These are phyloP conservation scores for Neoboletus magnificus DNA, from an alignment of 768 basidiomycete species.

Conservation along the genomic window DNA sequence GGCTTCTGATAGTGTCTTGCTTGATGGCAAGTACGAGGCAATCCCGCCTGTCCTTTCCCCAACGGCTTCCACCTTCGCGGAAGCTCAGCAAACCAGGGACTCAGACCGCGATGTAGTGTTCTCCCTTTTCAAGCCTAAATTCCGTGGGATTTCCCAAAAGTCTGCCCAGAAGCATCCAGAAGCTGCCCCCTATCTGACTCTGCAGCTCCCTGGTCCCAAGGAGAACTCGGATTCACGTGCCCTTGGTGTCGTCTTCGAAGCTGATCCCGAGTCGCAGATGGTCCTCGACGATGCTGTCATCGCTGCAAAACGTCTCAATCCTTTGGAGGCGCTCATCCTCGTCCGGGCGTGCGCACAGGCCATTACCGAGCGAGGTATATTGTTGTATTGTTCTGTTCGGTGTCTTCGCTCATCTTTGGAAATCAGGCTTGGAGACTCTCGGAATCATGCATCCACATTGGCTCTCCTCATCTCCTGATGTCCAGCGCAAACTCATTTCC, in stretches of 20 bases:
- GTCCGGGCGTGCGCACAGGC: slow-evolving; percentile 67
- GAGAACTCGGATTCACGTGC: slow-evolving; percentile 44
- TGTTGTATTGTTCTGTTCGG: not conserved
- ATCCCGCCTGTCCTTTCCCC: slow-evolving; percentile 49
- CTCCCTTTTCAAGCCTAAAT: slow-evolving; percentile 49
- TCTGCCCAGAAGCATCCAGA: slow-evolving; percentile 33
- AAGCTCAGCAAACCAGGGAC: slow-evolving; percentile 29
- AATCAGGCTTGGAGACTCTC: slow-evolving; percentile 70
- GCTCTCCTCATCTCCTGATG: slow-evolving; percentile 67
- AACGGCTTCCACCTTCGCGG: slow-evolving; percentile 19
- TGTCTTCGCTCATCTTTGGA: slow-evolving; percentile 2
- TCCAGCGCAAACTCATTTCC: slow-evolving; percentile 68
- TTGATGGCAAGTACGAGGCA: slow-evolving; percentile 75
- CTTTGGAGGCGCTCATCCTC: slow-evolving; percentile 59
- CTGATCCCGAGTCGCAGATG: slow-evolving; percentile 47
- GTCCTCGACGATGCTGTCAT: slow-evolving; percentile 53
- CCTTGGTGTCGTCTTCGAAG: slow-evolving; percentile 58
- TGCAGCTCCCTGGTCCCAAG: slow-evolving; percentile 56
- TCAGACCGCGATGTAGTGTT: slow-evolving; percentile 44
- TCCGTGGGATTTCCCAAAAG: slow-evolving; percentile 36
- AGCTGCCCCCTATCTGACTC: slow-evolving; percentile 54
- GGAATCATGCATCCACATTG: slow-evolving; percentile 86
- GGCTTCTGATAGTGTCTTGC: slow-evolving; percentile 42
- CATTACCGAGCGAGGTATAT: slow-evolving; percentile 62
- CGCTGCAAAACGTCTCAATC: slow-evolving; percentile 55